Evolutionary conservation across 1,284 basidiomycete genomes (phyloP).

Genomic region (Ganoderma multipileum): DNA sequence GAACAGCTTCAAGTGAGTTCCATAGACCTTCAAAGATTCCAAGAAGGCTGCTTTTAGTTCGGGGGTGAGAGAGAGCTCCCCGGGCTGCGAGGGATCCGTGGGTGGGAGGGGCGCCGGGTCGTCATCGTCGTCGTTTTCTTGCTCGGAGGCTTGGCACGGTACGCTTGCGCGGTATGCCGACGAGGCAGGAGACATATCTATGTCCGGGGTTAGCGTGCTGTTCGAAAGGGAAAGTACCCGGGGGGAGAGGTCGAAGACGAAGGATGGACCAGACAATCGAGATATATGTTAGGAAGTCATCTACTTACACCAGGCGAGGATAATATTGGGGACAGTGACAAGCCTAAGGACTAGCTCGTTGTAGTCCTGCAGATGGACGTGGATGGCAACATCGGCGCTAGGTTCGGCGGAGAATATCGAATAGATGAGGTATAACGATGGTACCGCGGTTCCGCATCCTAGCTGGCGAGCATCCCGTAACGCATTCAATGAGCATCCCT

Average conservation of each 20-base stretch:
- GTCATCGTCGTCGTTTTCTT: constrained; percentile 37
- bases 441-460: constrained; percentile 93
- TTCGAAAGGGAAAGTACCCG: neutral
- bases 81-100: constrained; percentile 40
- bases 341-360: constrained; percentile 86
- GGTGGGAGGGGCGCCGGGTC: constrained; percentile 33
- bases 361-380: constrained; percentile 93
- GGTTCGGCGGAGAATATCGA: constrained; percentile 57
- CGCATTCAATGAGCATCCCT: neutral
- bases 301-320: constrained; percentile 84
- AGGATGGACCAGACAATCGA: neutral
- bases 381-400: constrained; percentile 54
- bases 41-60: constrained; percentile 47
- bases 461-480: constrained; percentile 53
- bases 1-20: constrained; percentile 78
- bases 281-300: constrained; percentile 11
- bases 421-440: constrained; percentile 77
- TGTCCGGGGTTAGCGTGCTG: constrained; percentile 40
- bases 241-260: neutral
- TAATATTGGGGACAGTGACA: constrained; percentile 88
- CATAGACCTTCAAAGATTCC: constrained; percentile 55
- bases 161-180: constrained; percentile 10
- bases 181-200: constrained; percentile 22
- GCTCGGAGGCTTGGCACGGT: neutral
- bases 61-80: constrained; percentile 69